Base-by-base conservation (phyloP, 75 land plant genomes). In the Chamaecyparis obtusa region DNA sequence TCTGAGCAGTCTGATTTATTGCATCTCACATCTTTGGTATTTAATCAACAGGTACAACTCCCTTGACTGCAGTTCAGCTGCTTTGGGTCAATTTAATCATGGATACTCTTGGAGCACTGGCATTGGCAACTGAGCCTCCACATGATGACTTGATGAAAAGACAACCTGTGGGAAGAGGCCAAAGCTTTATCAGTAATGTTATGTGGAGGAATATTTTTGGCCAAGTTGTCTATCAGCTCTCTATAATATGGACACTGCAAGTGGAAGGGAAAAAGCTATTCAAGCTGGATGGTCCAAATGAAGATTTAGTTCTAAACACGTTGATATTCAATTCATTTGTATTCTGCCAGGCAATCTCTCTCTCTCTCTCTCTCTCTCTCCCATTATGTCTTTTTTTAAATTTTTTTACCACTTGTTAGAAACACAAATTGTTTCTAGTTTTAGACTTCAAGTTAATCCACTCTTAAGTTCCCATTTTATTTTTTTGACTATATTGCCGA, bases 171-270 rank as follows among this genome's bases (percentile, higher is more conserved):
- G 99, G 98, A 81, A 93, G 97, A 87, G 87, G 84, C 72, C 95
- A 95, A 32, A 94, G 89, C 84, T 94, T 97, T 69, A 97, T 97
- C 64, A 97, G 91, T 71, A 95, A 93, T 88, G 94, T 97, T 24
- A 97, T 97, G 99, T 97, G 99, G 99, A 93, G 99, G 85, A 97
- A 97, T 90, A 96, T 97, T 64, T 83, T 96, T 21, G 99, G 97
- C 39, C 99, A 98, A 84, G 92, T 96, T 21, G 39, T 95, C 2
- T 98, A 95, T 86, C 99, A 98, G 88, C 90, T 98, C 78, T 19
- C 88, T 81, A 93, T 98, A 13, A 92, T 96, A 51, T 95, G 94
- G 91, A 89, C 88, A 55, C 93, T 98, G 82, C 96, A 96, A 87
- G 89, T 90, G 41, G 76, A 87, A 87, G 99, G 99, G 44, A 94